Conservation (phyloP, 805 yeast species). For the Saccharomycopsis sp. region DNA sequence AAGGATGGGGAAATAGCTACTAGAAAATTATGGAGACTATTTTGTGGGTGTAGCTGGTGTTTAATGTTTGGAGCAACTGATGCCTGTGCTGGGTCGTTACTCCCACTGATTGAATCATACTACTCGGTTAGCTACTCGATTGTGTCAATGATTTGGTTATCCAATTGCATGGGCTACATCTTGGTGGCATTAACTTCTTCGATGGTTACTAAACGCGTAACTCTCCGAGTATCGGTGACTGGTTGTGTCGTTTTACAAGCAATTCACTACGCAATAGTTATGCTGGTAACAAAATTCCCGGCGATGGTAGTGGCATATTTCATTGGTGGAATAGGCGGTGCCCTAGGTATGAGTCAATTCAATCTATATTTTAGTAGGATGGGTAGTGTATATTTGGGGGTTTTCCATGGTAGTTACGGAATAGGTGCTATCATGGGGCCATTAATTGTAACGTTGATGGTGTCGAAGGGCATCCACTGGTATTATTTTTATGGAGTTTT, state of each 20-base stretch:
- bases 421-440: constrained; percentile 60
- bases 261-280: constrained; percentile 38
- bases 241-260: constrained; percentile 33
- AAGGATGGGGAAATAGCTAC: too few species aligned
- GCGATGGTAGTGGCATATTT: constrained; percentile 43
- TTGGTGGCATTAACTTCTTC: constrained; percentile 41
- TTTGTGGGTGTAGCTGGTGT: constrained; percentile 35
- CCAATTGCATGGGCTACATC: constrained; percentile 49
- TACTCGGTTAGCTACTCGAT: constrained; percentile 42
- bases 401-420: constrained; percentile 57
- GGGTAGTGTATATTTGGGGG: constrained; percentile 44
- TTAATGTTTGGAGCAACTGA: constrained; percentile 42
- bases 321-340: constrained; percentile 54
- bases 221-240: constrained; percentile 33
- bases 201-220: constrained; percentile 35
- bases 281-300: constrained; percentile 43
- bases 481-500: constrained; percentile 47
- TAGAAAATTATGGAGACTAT: constrained; percentile 35
- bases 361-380: constrained; percentile 47
- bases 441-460: constrained; percentile 47
- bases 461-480: constrained; percentile 44
- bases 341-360: constrained; percentile 41
- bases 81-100: constrained; percentile 53
- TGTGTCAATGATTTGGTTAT: constrained; percentile 52
- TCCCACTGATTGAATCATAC: constrained; percentile 45